Conservation (phyloP, 1,284 basidiomycete genomes). For the Chiua sp. region DNA sequence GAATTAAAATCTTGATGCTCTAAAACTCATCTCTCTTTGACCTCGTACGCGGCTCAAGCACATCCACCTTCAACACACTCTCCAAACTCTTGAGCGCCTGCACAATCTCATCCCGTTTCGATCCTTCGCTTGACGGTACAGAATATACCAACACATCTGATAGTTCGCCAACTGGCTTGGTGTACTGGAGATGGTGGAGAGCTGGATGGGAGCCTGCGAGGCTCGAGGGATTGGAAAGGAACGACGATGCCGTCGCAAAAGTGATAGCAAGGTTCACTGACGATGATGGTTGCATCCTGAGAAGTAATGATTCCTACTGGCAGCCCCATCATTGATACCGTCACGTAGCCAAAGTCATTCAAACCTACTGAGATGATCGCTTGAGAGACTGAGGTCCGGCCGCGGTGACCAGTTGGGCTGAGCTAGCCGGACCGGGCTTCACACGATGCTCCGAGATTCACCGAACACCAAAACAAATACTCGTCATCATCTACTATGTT, state of each 20-base stretch:
- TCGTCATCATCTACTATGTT: too few relatives aligned
- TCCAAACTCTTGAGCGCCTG: conserved; percentile 22
- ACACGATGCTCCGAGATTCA: too few relatives aligned
- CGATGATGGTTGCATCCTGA: neutral
- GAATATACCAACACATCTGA: conserved; percentile 29
- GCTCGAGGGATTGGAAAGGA: conserved; percentile 26
- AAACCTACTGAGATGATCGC: too few relatives aligned
- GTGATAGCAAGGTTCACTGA: conserved; percentile 32
- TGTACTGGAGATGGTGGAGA: conserved; percentile 24
- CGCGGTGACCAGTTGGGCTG: too few relatives aligned
- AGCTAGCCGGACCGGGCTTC: too few relatives aligned
- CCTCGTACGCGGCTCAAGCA: conserved; percentile 27
- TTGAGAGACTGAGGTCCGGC: too few relatives aligned
- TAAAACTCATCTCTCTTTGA: conserved; percentile 36
- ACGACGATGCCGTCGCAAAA: conserved; percentile 25
- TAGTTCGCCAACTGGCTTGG: conserved; percentile 31
- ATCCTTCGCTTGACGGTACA: conserved; percentile 8
- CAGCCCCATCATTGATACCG: too few relatives aligned
- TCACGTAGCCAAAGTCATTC: too few relatives aligned
- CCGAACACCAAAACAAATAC: too few relatives aligned
- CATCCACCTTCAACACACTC: conserved; percentile 29
- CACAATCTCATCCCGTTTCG: conserved; percentile 19
- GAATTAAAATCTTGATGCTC: too few relatives aligned
- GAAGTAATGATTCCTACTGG: too few relatives aligned
- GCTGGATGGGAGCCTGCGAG: conserved; percentile 21